Percentiles rank a stretch among this genome's conserved stretches.
These are phyloP conservation scores for Tylopilus felleus DNA, from an alignment of 768 basidiomycete genomes.

Conservation along the genomic window DNA sequence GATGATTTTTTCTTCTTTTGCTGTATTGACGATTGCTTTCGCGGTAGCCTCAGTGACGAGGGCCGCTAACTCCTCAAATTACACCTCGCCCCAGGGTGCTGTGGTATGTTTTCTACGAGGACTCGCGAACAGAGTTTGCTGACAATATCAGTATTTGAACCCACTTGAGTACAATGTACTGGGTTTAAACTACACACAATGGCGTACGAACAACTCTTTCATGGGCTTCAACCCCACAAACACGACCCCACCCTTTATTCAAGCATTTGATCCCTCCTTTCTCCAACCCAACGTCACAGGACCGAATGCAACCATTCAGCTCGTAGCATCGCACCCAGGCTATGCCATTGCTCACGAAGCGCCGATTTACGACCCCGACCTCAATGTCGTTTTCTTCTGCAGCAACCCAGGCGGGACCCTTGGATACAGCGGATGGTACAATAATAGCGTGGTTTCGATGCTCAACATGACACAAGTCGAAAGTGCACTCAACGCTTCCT, in stretches of 20 bases:
- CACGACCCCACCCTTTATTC: constrained; percentile 56
- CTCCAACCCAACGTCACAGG: constrained; percentile 50
- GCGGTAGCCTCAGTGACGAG: background rate
- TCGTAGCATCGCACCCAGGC: constrained; percentile 58
- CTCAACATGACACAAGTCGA: constrained; percentile 61
- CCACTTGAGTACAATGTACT: constrained; percentile 52
- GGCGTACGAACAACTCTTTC: constrained; percentile 35
- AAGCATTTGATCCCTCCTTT: constrained; percentile 52
- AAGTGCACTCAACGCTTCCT: constrained; percentile 35
- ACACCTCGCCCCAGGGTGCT: constrained; percentile 20
- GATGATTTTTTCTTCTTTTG: background rate
- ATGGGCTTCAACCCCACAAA: constrained; percentile 62
- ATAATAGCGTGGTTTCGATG: constrained; percentile 61
- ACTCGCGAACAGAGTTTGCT: background rate
- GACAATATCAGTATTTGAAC: constrained; percentile 42
- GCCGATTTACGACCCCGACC: constrained; percentile 58
- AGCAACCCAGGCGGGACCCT: constrained; percentile 67
- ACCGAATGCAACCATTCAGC: constrained; percentile 49
- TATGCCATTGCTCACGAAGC: constrained; percentile 82
- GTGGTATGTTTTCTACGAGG: constrained; percentile 18
- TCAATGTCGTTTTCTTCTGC: constrained; percentile 69
- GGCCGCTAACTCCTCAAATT: background rate
- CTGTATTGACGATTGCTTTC: constrained; percentile 7
- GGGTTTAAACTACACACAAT: constrained; percentile 40
- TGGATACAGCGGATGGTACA: constrained; percentile 60